Base-by-base conservation (phyloP, 306 rosid species). In the Fagus crenata region DNA sequence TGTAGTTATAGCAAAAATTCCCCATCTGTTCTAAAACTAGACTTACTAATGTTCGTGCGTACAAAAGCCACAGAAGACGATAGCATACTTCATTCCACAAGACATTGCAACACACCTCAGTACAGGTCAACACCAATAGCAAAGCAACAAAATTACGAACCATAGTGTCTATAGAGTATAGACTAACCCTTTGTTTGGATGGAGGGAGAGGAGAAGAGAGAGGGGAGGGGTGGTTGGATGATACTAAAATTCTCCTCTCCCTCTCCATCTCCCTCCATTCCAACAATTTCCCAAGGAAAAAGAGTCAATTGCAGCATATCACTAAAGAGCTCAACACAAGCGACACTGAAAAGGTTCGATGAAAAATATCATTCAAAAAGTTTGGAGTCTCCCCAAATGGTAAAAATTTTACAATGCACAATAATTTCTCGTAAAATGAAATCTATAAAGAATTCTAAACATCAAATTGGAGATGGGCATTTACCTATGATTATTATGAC, bases 401-500 rank as follows among this genome's bases (percentile, higher is more conserved):
- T 17, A 31, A n/a, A 49, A 64, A 7, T 7, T 79, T 78, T 41
- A 70, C 69, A 79, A 77, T 77, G 83, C 80, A 80, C 89, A 80
- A 73, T 69, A 58, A 77, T 58, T 28, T 65, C 43, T 65, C 69
- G 49, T 53, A 53, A 69, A 56, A 31, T 60, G 65, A 73, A 46
- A 82, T 74, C 81, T 86, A 71, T 64, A 81, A 74, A 75, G 40
- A 78, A 80, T 72, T 75, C 81, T 36, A 74, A 58, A 53, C 71
- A 61, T 51, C 74, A 78, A 86, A 73, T 80, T 71, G 84, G 82
- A 77, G 69, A 76, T 49, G 71, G 67, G 37, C 74, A 61, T 80
- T 83, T 81, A 83, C 80, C 75, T 56, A 79, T 77, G 85, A 69
- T 85, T 80, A 81, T 82, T 83, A 54, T 69, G 67, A 72, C 55